Base-by-base conservation (phyloP, 441 rosid genomes). In the Adansonia madagascariensis region DNA sequence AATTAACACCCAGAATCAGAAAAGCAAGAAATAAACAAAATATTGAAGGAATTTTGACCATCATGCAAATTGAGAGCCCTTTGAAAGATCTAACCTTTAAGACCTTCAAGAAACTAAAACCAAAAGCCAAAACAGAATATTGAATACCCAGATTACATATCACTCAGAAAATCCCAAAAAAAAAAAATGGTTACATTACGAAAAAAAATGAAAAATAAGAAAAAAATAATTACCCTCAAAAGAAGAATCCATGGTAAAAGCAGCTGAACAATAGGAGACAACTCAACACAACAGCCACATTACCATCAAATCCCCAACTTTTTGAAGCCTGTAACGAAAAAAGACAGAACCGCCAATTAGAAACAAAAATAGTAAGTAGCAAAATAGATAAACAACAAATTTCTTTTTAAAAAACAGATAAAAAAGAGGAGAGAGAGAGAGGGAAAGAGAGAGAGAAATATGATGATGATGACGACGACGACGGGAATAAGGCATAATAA, bases 281-380 rank as follows among this genome's bases (percentile, higher is more conserved):
- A 64, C 80, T 77, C 82, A 85, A 87, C 83, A 79, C 79, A 69
- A 24, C 35, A 83, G 83, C 82, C 85, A 84, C 93, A 90, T 91
- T 88, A 88, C 84, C 70, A 78, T 39, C 80, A 82, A 65, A 83
- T 74, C 78, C 88, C 84, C 84, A 86, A 76, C 67, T 80, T 79
- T 74, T 71, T 78, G 79, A 81, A 81, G 18, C 85, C 95, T 91
- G 93, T 84, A 15, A 24, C 8, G 7, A 82, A 84, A 27, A 27
- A 27, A 27, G 31, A 27, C 31, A 27, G 31, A 27, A 27, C 31
- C 31, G 31, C 31, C 31, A 27, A 27, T 27, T 27, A 27, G 31
- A 27, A 27, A 27, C 31, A 27, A 27, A 27, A 27, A 27, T 27
- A 27, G 31, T 27, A 27, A 27, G 31, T 27, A 27, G 1, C 31